Evolutionary conservation across 495 filamentous ascomycete species (phyloP), one percentile per base, ranked within the genome.

Genomic region (Xylaria cubensis): DNA sequence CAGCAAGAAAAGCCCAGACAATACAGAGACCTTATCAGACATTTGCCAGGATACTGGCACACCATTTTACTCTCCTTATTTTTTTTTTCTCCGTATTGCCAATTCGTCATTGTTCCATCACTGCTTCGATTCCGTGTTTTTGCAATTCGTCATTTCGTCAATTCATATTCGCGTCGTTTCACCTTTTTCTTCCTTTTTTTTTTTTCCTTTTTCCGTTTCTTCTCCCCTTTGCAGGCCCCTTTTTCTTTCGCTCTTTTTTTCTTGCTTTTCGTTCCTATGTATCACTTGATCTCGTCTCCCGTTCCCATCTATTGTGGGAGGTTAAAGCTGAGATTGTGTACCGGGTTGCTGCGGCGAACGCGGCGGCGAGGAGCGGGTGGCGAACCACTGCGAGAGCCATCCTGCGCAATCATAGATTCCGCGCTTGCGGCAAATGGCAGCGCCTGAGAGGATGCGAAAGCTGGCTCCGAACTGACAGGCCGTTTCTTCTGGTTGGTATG

Each of bases 371-470:
- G 34, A 58, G 15, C 2, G 6, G 36, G 39, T 6, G 66, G 66
- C 6, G 66, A 58, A 69, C 21, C 51, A 41, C 36, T 42, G 15
- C 39, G 66, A n/a, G 66, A 69, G 21, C 51, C 53, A 41, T 58
- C 66, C 17, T 59, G 66, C 26, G 66, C 66, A 19, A 10, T 19
- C 34, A 61, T 44, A 1, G 55, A 69, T 3, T 17, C 19, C 26
- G 26, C 17, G 29, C 50, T 69, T 21, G 66, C 53, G 12, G 66
- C 41, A 3, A 55, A 12, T 10, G 53, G 66, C 1, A 69, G 41
- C 24, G 29, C 67, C 56, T 62, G 55, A 9, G 55, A 62, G 19
- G 55, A 62, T 1, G 56, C 41, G 9, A 36, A 69, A 0, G 67
- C 24, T 0, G 53, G 42, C 12, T 61, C 67, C 1, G 4, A 9